Conservation (phyloP, 805 yeast genomes). For the Yarrowia sp. region DNA sequence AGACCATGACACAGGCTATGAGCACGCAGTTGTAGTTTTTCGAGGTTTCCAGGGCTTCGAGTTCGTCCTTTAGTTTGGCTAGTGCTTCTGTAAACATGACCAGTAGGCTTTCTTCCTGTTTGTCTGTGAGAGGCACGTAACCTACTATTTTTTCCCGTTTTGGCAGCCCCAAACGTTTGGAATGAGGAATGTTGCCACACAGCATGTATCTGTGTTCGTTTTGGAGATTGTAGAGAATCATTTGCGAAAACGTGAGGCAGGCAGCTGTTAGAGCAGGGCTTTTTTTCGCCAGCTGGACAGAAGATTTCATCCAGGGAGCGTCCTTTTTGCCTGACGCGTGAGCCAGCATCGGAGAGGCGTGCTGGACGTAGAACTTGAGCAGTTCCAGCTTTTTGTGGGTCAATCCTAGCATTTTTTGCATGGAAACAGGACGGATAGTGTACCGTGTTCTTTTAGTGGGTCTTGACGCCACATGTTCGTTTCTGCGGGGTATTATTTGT, state of each 20-base stretch:
- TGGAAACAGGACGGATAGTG: not conserved
- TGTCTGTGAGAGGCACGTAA: not conserved
- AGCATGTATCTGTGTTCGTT: not conserved
- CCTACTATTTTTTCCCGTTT: not conserved
- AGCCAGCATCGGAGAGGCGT: not conserved
- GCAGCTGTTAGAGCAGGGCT: not conserved
- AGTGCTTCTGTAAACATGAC: not conserved
- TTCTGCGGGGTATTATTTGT: not conserved
- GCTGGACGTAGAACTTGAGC: not conserved
- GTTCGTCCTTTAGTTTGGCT: not conserved
- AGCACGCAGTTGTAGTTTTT: not conserved
- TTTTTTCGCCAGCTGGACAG: not conserved
- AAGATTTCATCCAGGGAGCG: not conserved
- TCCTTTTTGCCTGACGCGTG: not conserved
- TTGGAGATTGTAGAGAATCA: not conserved
- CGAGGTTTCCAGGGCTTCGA: not conserved
- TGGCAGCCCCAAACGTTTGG: not conserved
- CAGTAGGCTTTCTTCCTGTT: not conserved
- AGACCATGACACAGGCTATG: conserved; percentile 1
- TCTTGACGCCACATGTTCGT: not conserved
- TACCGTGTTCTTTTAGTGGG: not conserved
- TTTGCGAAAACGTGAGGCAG: not conserved
- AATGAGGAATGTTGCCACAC: not conserved
- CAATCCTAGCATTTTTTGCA: not conserved
- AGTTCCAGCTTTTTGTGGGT: not conserved